Evolutionary conservation across 352 stramenopile genomes (phyloP).

Genomic region (Phytophthora multivora): DNA sequence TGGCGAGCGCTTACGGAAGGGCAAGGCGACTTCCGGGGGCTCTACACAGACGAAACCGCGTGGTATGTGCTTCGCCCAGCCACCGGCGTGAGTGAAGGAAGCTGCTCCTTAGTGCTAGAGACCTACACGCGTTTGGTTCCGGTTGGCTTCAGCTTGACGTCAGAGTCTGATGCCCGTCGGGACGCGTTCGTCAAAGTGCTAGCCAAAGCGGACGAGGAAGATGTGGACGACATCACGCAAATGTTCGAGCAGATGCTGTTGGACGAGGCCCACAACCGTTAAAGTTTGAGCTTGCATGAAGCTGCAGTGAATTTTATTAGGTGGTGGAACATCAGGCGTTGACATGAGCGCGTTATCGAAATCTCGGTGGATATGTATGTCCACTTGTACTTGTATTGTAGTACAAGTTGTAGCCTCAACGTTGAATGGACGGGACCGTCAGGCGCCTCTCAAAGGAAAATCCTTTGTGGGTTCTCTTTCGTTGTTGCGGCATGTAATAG

Average conservation of each 20-base stretch:
- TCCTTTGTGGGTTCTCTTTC: too few relatives aligned
- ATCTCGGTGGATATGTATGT: too few relatives aligned
- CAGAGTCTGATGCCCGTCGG: background rate
- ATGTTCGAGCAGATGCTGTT: background rate
- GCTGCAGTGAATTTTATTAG: too few relatives aligned
- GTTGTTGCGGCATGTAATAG: too few relatives aligned
- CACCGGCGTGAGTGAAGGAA: background rate
- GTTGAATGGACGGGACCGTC: too few relatives aligned
- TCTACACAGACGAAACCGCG: slow-evolving; percentile 50
- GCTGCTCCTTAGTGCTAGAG: background rate
- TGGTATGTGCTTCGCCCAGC: slow-evolving; percentile 33
- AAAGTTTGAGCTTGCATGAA: background rate
- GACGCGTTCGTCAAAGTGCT: slow-evolving; percentile 2
- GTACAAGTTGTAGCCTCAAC: too few relatives aligned
- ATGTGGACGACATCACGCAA: background rate
- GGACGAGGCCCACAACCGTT: background rate
- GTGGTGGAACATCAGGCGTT: too few relatives aligned
- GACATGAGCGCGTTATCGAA: too few relatives aligned
- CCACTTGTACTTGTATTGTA: too few relatives aligned
- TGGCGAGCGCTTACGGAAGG: slow-evolving; percentile 42
- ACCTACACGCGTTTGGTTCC: background rate
- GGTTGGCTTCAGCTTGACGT: background rate
- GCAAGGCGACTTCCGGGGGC: slow-evolving; percentile 25
- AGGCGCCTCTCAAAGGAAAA: too few relatives aligned
- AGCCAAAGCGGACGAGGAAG: slow-evolving; percentile 1